A percentile compares a stretch with the other conserved stretches of the same genome.
These are phyloP conservation scores for Nakazawaea peltata DNA, from an alignment of 805 yeast genomes.

Conservation along the genomic window DNA sequence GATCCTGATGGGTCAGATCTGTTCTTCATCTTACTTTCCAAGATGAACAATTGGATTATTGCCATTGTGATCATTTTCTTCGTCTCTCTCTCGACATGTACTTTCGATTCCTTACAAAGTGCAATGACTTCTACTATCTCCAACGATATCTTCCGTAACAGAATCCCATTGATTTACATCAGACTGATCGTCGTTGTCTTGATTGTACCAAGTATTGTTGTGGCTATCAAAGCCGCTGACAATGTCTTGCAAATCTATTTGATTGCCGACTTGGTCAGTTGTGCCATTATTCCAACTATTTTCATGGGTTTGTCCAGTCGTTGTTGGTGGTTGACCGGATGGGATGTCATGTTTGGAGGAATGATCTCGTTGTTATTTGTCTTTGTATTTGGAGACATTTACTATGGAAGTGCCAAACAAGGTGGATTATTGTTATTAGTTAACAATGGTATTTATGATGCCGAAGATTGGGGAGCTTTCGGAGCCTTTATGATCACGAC, in stretches of 20 bases:
- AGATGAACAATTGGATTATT: slow-evolving; percentile 80
- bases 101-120: slow-evolving; percentile 83
- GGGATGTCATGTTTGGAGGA: slow-evolving; percentile 80
- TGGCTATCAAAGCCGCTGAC: slow-evolving; percentile 75
- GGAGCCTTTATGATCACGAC: slow-evolving; percentile 94
- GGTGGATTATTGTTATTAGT: slow-evolving; percentile 74
- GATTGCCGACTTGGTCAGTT: slow-evolving; percentile 84
- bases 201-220: slow-evolving; percentile 82
- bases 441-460: slow-evolving; percentile 70
- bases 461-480: slow-evolving; percentile 86
- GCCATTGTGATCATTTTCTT: slow-evolving; percentile 76
- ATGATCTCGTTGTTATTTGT: slow-evolving; percentile 74
- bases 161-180: slow-evolving; percentile 54
- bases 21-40: slow-evolving; percentile 59
- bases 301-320: slow-evolving; percentile 67
- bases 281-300: slow-evolving; percentile 78
- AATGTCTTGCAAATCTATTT: slow-evolving; percentile 80
- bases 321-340: slow-evolving; percentile 65
- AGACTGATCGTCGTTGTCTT: slow-evolving; percentile 64
- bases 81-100: slow-evolving; percentile 72
- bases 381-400: slow-evolving; percentile 77
- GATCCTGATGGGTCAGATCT: slow-evolving; percentile 58
- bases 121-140: slow-evolving; percentile 86
- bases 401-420: slow-evolving; percentile 60
- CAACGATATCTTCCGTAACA: slow-evolving; percentile 84